Conservation (phyloP, 257 asterid species). For the Paraleonurus japonicus region DNA sequence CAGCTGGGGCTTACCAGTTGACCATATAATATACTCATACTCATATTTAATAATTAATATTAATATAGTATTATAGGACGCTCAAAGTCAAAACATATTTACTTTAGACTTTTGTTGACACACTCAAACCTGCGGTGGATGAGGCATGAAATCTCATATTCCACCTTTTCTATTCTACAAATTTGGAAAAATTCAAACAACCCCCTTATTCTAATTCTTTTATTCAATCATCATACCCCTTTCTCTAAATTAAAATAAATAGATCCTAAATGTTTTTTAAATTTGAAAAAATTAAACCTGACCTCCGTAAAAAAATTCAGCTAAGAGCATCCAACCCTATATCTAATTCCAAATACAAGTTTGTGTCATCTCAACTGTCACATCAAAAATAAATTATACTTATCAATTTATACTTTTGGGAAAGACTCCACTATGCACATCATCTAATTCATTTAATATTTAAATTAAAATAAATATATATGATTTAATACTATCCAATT, state of each 20-base stretch:
- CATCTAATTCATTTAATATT: no score
- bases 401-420: no score
- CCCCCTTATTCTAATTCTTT: not conserved
- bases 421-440: no score
- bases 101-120: not conserved
- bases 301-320: no score
- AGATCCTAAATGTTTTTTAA: no score
- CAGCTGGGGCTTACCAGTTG: slow-evolving; percentile 13
- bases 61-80: not conserved
- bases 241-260: not conserved
- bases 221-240: not conserved
- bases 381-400: no score
- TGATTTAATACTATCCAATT: no score
- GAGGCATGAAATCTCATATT: not conserved
- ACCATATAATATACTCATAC: not conserved
- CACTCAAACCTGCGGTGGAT: not conserved
- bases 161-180: not conserved
- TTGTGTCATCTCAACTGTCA: no score
- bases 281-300: no score
- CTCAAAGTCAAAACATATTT: slow-evolving; percentile 2
- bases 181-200: not conserved
- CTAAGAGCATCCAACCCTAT: no score
- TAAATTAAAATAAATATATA: no score
- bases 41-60: not conserved
- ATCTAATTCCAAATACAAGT: no score